These are phyloP conservation scores for Suillus bovinus DNA, from an alignment of 768 basidiomycete species.

Conservation along the genomic window DNA sequence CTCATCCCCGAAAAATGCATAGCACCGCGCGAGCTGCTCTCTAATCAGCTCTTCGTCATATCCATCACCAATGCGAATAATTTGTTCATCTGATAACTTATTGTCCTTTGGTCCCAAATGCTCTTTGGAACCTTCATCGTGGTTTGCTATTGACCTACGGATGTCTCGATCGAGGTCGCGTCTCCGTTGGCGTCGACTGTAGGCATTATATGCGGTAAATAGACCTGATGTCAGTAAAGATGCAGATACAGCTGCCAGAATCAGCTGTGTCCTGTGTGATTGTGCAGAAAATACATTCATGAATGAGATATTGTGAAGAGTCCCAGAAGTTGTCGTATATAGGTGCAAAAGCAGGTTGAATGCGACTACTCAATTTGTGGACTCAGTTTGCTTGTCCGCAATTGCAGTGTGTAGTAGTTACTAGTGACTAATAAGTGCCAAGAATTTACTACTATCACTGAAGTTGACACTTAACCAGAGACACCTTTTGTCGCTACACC, in stretches of 20 bases:
- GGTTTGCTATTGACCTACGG: constrained; percentile 46
- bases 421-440: too few species aligned
- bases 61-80: constrained; percentile 12
- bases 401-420: too few species aligned
- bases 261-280: constrained; percentile 65
- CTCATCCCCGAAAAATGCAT: constrained; percentile 91
- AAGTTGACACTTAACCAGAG: too few species aligned
- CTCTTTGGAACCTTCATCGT: constrained; percentile 3
- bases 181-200: constrained; percentile 48
- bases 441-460: too few species aligned
- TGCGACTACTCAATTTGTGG: too few species aligned
- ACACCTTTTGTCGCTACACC: not conserved
- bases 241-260: constrained; percentile 63
- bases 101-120: not conserved
- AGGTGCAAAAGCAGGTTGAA: not conserved
- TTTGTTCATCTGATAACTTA: not conserved
- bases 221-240: constrained; percentile 61
- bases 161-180: constrained; percentile 59
- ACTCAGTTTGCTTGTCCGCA: too few species aligned
- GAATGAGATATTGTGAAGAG: constrained; percentile 1
- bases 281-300: constrained; percentile 31
- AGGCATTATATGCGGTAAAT: constrained; percentile 58
- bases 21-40: constrained; percentile 92
- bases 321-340: not conserved
- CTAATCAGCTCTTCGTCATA: constrained; percentile 81